Base-by-base conservation (phyloP, 495 filamentous ascomycete genomes). In the Podospora comata region DNA sequence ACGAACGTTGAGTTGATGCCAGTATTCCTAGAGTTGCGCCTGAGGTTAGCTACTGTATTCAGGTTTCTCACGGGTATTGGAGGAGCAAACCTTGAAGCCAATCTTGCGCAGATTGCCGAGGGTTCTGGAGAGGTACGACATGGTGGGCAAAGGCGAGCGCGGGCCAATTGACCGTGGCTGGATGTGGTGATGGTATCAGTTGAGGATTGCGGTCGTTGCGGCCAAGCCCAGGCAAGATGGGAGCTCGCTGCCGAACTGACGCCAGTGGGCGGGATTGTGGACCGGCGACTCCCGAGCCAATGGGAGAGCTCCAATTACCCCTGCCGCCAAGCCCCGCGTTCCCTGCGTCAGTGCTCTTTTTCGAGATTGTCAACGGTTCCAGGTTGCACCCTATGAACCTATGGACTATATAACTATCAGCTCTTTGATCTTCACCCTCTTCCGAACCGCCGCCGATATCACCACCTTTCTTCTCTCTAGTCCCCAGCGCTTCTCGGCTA, bases 81-180 rank as follows among this genome's bases (percentile, higher is more conserved):
- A 20, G 3, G 15, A 4, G 20, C 69, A 60, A 66, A 93, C 92
- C 90, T 91, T 96, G 73, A 97, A 68, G 55, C 95, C 95, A 76
- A 98, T 88, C 78, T 87, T 88, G 81, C 91, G 87, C 71, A 97
- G 77, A 78, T 98, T 96, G 75, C 88, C 85, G 75, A 97, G 79
- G 18, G 94, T 97, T 79, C 95, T 89, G 67, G 87, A 79, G 73
- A 97, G 84, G 59, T 92, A 97, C 80, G 96, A 98, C 95, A 99
- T 99, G 75, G 79, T 94, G 73, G 83, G 68, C 55, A 57, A 18
- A 18, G 59, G 59, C 4, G 59, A n/a, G 13, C 57, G 68, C 28
- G 68, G 76, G 66, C 56, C 72, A 71, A 73, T 74, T 65, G 74
- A 73, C 73, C 74, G 70, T 69, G 68, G 59, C 23, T 61, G 19